Percentiles rank a stretch among this genome's conserved stretches.
These are phyloP conservation scores for Phytophthora meadii DNA, from an alignment of 352 stramenopile species.

Conservation along the genomic window DNA sequence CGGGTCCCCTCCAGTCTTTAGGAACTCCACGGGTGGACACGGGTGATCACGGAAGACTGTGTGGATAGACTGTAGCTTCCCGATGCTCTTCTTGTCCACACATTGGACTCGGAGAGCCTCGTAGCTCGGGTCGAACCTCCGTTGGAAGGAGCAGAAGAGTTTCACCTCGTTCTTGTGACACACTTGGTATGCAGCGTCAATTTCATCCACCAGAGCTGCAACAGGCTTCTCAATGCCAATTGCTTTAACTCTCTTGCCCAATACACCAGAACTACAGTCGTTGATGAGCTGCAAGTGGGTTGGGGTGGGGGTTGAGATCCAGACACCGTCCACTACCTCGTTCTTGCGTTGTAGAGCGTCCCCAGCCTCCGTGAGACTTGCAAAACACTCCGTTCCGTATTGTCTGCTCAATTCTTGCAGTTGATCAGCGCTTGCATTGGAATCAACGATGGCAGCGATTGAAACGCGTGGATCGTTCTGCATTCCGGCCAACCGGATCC, in stretches of 20 bases:
- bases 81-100: conserved; percentile 59
- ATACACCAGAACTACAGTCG: conserved; percentile 29
- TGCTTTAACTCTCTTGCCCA: conserved; percentile 34
- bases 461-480: conserved; percentile 57
- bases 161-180: conserved; percentile 61
- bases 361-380: conserved; percentile 39
- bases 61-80: conserved; percentile 79
- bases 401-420: conserved; percentile 44
- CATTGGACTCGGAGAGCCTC: conserved; percentile 51
- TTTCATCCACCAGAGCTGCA: conserved; percentile 57
- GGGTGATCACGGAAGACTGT: conserved; percentile 93
- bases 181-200: conserved; percentile 63
- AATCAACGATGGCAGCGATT: conserved; percentile 74
- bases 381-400: conserved; percentile 53
- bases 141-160: conserved; percentile 92
- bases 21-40: conserved; percentile 87
- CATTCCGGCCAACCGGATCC: conserved; percentile 70
- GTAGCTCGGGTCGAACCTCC: conserved; percentile 93
- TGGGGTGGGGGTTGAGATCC: conserved; percentile 79
- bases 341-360: conserved; percentile 23
- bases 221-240: conserved; percentile 86
- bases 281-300: conserved; percentile 68
- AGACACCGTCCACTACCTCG: conserved; percentile 59
- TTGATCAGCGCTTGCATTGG: conserved; percentile 24
- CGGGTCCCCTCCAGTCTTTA: conserved; percentile 88